phyloP scores from a whole-genome alignment of 2,329 filamentous ascomycete genomes.

The Sclerotinia borealis region DNA sequence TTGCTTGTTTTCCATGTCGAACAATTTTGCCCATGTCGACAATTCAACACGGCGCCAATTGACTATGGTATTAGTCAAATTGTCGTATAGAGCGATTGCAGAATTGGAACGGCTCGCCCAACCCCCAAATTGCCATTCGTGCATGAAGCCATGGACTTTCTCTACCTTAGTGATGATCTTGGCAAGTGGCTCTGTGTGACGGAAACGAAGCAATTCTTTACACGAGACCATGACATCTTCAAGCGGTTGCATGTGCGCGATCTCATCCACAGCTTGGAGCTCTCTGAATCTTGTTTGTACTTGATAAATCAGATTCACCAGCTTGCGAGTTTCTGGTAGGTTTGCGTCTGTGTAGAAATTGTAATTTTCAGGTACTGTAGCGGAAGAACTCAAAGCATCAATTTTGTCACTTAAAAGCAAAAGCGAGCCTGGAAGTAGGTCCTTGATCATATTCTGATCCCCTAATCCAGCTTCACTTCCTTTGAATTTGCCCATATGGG shows the following conservation, averaged over 20 bases:
- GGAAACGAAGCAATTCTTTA: slow-evolving; percentile 66
- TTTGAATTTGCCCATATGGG: slow-evolving; percentile 22
- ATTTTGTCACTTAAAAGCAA: slow-evolving; percentile 59
- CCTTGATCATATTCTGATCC: slow-evolving; percentile 40
- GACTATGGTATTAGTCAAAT: slow-evolving; percentile 73
- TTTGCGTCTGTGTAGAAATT: slow-evolving; percentile 90
- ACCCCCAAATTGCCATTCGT: slow-evolving; percentile 85
- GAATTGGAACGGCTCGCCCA: slow-evolving; percentile 79
- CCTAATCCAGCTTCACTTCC: slow-evolving; percentile 12
- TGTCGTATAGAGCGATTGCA: slow-evolving; percentile 64
- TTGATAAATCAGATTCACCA: slow-evolving; percentile 63
- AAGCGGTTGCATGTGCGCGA: slow-evolving; percentile 67
- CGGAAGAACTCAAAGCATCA: slow-evolving; percentile 38
- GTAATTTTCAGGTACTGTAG: slow-evolving; percentile 47
- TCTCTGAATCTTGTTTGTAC: slow-evolving; percentile 67
- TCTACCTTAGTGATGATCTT: slow-evolving; percentile 83
- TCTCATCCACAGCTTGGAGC: slow-evolving; percentile 60
- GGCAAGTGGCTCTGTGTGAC: slow-evolving; percentile 76
- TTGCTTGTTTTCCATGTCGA: slow-evolving; percentile 76
- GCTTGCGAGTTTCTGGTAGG: slow-evolving; percentile 64
- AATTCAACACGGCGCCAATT: slow-evolving; percentile 88
- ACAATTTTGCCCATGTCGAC: slow-evolving; percentile 82
- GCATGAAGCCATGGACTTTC: slow-evolving; percentile 74
- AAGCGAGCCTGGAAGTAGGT: slow-evolving; percentile 60
- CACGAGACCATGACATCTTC: slow-evolving; percentile 72